A percentile compares a stretch with the other conserved stretches of the same genome.
These are phyloP conservation scores for Albifimbria verrucaria DNA, from an alignment of 2,329 filamentous ascomycete species.

Conservation along the genomic window DNA sequence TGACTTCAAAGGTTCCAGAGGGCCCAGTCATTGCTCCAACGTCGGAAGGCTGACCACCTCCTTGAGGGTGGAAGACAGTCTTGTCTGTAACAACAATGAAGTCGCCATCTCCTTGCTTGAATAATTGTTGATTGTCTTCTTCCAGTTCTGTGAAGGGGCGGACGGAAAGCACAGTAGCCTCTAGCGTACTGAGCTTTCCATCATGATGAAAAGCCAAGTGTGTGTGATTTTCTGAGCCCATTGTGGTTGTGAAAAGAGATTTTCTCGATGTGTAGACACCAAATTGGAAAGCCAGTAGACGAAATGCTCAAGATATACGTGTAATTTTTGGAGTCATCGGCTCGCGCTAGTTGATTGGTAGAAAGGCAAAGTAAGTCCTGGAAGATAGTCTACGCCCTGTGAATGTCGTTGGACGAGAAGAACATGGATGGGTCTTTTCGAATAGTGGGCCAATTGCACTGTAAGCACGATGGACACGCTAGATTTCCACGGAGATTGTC, in stretches of 20 bases:
- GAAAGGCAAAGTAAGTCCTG: too few relatives aligned
- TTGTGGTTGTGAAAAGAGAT: neutral
- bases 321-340: too few relatives aligned
- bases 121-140: constrained; percentile 49
- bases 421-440: too few relatives aligned
- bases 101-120: constrained; percentile 54
- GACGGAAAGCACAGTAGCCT: constrained; percentile 43
- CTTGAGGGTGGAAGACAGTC: constrained; percentile 75
- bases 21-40: constrained; percentile 50
- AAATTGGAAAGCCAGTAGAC: too few relatives aligned
- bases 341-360: too few relatives aligned
- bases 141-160: constrained; percentile 39
- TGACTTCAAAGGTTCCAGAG: constrained; percentile 44
- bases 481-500: too few relatives aligned
- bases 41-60: constrained; percentile 71
- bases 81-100: constrained; percentile 57
- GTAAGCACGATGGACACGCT: too few relatives aligned
- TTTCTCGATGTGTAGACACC: too few relatives aligned
- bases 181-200: constrained; percentile 38
- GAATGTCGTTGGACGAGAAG: too few relatives aligned
- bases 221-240: neutral
- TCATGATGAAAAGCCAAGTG: constrained; percentile 41
- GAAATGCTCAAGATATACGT: too few relatives aligned
- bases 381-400: too few relatives aligned
- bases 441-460: too few relatives aligned